A percentile compares a stretch with the other conserved stretches of the same genome.
These are phyloP conservation scores for Penicillium angulare DNA, from an alignment of 495 filamentous ascomycete species.

Conservation along the genomic window DNA sequence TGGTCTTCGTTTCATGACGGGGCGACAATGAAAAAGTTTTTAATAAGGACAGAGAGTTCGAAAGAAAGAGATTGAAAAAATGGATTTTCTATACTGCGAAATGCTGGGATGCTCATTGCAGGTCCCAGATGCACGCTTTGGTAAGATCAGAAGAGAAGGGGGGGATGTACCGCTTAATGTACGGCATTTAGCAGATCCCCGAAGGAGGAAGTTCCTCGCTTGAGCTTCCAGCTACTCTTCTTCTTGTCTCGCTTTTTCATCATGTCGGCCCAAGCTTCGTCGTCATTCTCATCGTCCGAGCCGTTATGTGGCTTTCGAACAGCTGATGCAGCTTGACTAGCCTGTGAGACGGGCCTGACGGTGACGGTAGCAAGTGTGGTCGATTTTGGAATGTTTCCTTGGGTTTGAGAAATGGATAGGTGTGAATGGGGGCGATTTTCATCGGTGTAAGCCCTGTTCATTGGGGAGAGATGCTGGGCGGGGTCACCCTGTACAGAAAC, in stretches of 20 bases:
- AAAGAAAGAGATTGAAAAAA: neutral
- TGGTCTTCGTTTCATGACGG: slow-evolving; percentile 18
- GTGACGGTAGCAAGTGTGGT: slow-evolving; percentile 38
- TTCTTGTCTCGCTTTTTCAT: slow-evolving; percentile 80
- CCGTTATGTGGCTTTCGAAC: slow-evolving; percentile 24
- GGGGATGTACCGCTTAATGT: slow-evolving; percentile 26
- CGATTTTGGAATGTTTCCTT: slow-evolving; percentile 26
- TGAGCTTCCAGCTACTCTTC: slow-evolving; percentile 68
- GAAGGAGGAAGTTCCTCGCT: slow-evolving; percentile 50
- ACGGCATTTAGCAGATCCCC: slow-evolving; percentile 45
- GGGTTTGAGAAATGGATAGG: slow-evolving; percentile 18
- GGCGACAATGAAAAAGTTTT: neutral
- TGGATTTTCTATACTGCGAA: slow-evolving; percentile 12
- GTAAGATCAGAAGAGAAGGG: neutral
- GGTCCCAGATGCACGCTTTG: neutral
- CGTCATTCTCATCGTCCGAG: slow-evolving; percentile 69
- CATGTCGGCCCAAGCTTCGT: slow-evolving; percentile 85
- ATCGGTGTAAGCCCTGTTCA: slow-evolving; percentile 48
- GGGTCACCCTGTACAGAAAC: slow-evolving; percentile 58
- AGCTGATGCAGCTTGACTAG: slow-evolving; percentile 24
- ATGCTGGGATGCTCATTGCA: neutral
- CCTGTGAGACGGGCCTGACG: slow-evolving; percentile 32
- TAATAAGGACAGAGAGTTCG: neutral
- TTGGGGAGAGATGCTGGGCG: slow-evolving; percentile 48
- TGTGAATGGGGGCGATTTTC: slow-evolving; percentile 35